Percentiles rank a stretch among this genome's conserved stretches.
phyloP scores from a whole-genome alignment of 192 early-diverging fungal genomes.

The Helicostylum pulchrum region DNA sequence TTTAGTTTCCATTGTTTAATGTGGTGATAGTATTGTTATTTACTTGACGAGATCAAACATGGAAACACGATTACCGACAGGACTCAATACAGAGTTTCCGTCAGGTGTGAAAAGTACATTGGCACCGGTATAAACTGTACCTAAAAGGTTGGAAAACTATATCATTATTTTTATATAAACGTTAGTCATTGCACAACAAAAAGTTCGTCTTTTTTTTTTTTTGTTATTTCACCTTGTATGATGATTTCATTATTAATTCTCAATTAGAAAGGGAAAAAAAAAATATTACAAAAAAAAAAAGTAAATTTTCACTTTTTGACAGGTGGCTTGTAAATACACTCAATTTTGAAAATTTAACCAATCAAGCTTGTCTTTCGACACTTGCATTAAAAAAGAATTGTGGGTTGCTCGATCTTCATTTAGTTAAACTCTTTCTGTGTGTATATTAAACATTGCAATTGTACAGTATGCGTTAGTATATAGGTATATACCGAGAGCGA shows the following conservation, averaged over 20 bases:
- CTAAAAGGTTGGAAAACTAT: conserved; percentile 96
- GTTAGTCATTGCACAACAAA: background rate
- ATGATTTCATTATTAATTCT: conserved; percentile 26
- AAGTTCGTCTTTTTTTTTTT: background rate
- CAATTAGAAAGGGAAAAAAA: background rate
- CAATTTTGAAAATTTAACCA: too few relatives aligned
- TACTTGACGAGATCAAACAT: conserved; percentile 96
- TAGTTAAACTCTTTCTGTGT: too few relatives aligned
- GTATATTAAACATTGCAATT: too few relatives aligned
- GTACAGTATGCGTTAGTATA: too few relatives aligned
- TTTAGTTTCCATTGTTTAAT: background rate
- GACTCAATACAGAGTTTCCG: conserved; percentile 88
- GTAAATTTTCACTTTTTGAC: background rate
- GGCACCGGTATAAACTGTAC: conserved; percentile 96
- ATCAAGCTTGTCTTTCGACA: too few relatives aligned
- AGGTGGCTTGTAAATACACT: conserved; percentile 1
- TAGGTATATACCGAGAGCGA: too few relatives aligned
- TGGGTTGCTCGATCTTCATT: too few relatives aligned
- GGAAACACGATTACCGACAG: conserved; percentile 94
- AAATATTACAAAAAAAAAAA: background rate
- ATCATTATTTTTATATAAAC: background rate
- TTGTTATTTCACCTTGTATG: conserved; percentile 20
- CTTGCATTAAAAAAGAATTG: too few relatives aligned
- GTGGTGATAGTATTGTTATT: conserved; percentile 4
- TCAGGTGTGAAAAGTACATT: conserved; percentile 94